Evolutionary conservation across 805 yeast species (phyloP).

Genomic region (Zygotorulaspora sp.): DNA sequence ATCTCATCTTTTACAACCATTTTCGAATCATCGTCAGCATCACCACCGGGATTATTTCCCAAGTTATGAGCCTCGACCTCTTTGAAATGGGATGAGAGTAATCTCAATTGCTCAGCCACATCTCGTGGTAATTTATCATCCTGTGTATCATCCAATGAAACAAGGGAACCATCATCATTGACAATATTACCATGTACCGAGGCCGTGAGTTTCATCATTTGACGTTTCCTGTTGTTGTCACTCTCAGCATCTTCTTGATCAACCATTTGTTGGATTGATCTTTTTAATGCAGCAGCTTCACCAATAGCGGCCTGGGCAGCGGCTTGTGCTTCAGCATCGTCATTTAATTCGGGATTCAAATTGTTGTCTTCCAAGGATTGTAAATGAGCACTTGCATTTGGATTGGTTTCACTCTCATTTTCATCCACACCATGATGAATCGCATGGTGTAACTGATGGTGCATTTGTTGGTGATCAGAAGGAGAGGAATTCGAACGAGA

Average conservation of each 20-base stretch:
- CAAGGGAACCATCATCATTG: slow-evolving; percentile 23
- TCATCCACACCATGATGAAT: slow-evolving; percentile 1
- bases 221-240: slow-evolving; percentile 16
- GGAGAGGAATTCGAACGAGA: not conserved
- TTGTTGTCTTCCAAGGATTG: slow-evolving; percentile 8
- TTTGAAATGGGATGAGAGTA: slow-evolving; percentile 34
- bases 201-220: slow-evolving; percentile 14
- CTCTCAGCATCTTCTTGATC: slow-evolving; percentile 17
- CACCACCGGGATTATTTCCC: slow-evolving; percentile 9
- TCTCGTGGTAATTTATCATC: slow-evolving; percentile 35
- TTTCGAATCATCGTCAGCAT: slow-evolving; percentile 19
- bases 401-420: slow-evolving; percentile 2
- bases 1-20: slow-evolving; percentile 21
- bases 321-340: slow-evolving; percentile 24
- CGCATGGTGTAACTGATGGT: slow-evolving; percentile 5
- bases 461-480: slow-evolving; percentile 3
- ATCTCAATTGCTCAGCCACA: slow-evolving; percentile 35
- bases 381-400: slow-evolving; percentile 2
- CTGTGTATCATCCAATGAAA: slow-evolving; percentile 26
- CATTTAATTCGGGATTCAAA: slow-evolving; percentile 13
- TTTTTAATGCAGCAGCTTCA: slow-evolving; percentile 21
- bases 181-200: slow-evolving; percentile 11
- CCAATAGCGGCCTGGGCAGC: slow-evolving; percentile 30
- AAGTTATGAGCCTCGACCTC: slow-evolving; percentile 28
- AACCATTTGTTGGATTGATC: slow-evolving; percentile 16